phyloP scores from a whole-genome alignment of 1,139 yeast genomes.

The Sugiyamaella grinbergsii region DNA sequence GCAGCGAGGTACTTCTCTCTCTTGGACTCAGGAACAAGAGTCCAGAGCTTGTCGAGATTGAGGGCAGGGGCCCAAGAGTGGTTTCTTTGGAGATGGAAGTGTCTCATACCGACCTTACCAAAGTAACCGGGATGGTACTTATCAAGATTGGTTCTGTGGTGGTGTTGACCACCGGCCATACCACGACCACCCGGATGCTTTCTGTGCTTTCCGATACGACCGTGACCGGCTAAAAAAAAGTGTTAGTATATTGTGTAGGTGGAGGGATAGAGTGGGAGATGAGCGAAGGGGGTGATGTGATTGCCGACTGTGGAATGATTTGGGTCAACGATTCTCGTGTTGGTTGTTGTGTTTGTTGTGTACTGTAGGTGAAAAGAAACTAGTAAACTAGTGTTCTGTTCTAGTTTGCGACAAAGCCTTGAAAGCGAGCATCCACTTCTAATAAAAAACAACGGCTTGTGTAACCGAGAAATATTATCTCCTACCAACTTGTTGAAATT shows the following conservation, averaged over 20 bases:
- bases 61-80: slow-evolving; percentile 98
- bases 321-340: too few species aligned
- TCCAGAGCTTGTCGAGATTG: slow-evolving; percentile 99
- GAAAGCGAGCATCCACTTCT: too few species aligned
- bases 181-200: slow-evolving; percentile 99
- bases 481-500: too few species aligned
- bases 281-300: not conserved
- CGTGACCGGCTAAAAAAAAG: slow-evolving; percentile 84
- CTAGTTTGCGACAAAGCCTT: too few species aligned
- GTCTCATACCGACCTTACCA: slow-evolving; percentile 99
- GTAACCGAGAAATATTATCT: too few species aligned
- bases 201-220: slow-evolving; percentile 99
- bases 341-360: too few species aligned
- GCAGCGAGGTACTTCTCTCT: slow-evolving; percentile 92
- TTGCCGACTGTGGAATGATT: not conserved
- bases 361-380: too few species aligned
- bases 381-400: too few species aligned
- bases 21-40: slow-evolving; percentile 91
- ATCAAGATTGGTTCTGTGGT: slow-evolving; percentile 97
- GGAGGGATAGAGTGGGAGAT: not conserved
- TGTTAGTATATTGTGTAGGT: slow-evolving; percentile 4
- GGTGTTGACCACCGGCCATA: slow-evolving; percentile 99
- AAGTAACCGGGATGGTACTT: slow-evolving; percentile 99
- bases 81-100: slow-evolving; percentile 96
- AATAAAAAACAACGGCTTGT: too few species aligned